A percentile compares a stretch with the other conserved stretches of the same genome.
These are phyloP conservation scores for Plasmodium coatneyi DNA, from an alignment of 169 alveolate genomes.

Conservation along the genomic window DNA sequence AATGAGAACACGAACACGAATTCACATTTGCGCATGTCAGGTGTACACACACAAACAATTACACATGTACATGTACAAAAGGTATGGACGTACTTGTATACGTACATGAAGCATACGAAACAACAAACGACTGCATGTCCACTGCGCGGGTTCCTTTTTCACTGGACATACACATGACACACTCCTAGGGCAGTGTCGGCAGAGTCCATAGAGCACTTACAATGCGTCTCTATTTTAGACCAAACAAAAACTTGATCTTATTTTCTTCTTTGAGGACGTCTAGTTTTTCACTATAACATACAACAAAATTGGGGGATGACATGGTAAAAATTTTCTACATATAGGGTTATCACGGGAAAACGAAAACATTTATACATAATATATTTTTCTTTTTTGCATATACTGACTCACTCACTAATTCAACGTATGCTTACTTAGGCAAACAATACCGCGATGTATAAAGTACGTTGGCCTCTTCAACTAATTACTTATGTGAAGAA, in stretches of 20 bases:
- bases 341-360: not conserved
- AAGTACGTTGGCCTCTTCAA: not conserved
- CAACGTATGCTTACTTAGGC: not conserved
- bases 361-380: not conserved
- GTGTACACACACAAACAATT: not conserved
- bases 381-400: not conserved
- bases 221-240: not conserved
- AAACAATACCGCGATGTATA: not conserved
- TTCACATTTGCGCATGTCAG: not conserved
- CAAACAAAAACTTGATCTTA: not conserved
- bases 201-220: not conserved
- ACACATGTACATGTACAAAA: not conserved
- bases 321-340: not conserved
- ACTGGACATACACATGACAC: not conserved
- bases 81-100: not conserved
- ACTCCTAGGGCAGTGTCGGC: not conserved
- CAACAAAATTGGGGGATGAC: not conserved
- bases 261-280: not conserved
- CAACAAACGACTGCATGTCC: not conserved
- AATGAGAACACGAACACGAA: not conserved
- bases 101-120: not conserved
- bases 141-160: not conserved
- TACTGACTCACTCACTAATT: not conserved
- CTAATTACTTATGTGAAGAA: not conserved
- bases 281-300: not conserved